These are phyloP conservation scores for Cicer pinnatifidum DNA, from an alignment of 306 rosid species.

Conservation along the genomic window DNA sequence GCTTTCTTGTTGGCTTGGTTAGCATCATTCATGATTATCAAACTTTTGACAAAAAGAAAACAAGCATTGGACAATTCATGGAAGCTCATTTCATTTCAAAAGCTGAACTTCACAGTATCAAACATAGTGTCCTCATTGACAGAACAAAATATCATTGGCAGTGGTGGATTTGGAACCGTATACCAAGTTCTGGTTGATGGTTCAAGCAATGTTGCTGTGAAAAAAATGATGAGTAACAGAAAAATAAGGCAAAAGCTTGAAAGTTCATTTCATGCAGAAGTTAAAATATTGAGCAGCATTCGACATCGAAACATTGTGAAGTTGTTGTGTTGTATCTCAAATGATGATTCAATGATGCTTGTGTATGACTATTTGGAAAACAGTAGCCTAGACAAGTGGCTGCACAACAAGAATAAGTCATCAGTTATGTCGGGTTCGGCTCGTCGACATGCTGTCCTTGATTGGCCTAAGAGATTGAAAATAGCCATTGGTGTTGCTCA, in stretches of 20 bases:
- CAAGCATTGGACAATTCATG: conserved; percentile 47
- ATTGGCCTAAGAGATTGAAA: conserved; percentile 69
- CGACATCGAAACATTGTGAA: conserved; percentile 82
- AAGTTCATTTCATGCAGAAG: conserved; percentile 74
- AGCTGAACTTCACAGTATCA: conserved; percentile 59
- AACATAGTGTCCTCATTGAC: conserved; percentile 57
- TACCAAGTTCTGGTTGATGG: conserved; percentile 56
- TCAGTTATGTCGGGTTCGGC: conserved; percentile 36
- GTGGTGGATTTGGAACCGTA: conserved; percentile 82
- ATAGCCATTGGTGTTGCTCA: conserved; percentile 75
- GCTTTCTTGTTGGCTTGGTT: conserved; percentile 38
- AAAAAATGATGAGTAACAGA: conserved; percentile 57
- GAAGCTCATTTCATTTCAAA: conserved; percentile 75
- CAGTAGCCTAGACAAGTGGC: conserved; percentile 76
- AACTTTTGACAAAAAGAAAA: conserved; percentile 44
- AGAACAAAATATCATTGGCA: conserved; percentile 62
- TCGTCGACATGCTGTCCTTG: conserved; percentile 34
- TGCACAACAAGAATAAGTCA: conserved; percentile 51
- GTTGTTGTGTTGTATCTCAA: conserved; percentile 66
- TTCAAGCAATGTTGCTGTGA: conserved; percentile 62
- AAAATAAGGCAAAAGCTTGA: conserved; percentile 65
- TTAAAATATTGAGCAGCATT: conserved; percentile 64
- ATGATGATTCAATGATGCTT: conserved; percentile 65
- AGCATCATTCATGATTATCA: conserved; percentile 38
- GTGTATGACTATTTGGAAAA: conserved; percentile 73